phyloP scores from a whole-genome alignment of 75 land plant genomes.

The Gnetum montanum region DNA sequence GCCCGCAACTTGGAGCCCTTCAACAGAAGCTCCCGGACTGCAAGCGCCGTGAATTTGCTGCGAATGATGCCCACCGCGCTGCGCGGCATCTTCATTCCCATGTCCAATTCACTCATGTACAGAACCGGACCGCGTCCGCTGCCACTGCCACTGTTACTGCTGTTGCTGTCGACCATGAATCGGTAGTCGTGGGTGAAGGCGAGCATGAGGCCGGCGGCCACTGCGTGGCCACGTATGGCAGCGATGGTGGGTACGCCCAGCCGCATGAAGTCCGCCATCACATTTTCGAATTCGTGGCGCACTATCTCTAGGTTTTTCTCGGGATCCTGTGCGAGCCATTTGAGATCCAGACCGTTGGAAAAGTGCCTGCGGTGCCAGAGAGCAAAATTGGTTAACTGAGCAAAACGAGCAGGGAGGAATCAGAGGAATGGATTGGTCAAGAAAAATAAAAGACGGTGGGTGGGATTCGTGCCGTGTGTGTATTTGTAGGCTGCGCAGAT shows the following conservation, averaged over 20 bases:
- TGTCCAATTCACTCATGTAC: constrained; percentile 81
- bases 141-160: too few species aligned
- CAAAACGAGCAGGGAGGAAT: too few species aligned
- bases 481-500: too few species aligned
- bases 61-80: constrained; percentile 21
- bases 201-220: constrained; percentile 56
- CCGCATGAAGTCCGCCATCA: constrained; percentile 39
- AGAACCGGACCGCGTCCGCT: constrained; percentile 30
- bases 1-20: constrained; percentile 16
- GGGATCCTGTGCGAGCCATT: constrained; percentile 33
- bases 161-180: constrained; percentile 23
- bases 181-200: constrained; percentile 66
- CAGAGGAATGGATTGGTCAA: too few species aligned
- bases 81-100: constrained; percentile 32
- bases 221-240: constrained; percentile 69
- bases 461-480: too few species aligned
- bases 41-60: constrained; percentile 4
- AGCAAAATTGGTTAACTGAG: too few species aligned
- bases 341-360: constrained; percentile 72
- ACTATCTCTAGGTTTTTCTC: neutral
- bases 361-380: constrained; percentile 69
- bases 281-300: constrained; percentile 18
- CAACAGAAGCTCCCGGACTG: constrained; percentile 18
- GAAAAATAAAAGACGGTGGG: too few species aligned
- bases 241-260: constrained; percentile 72